Evolutionary conservation across 1,139 yeast genomes (phyloP), one percentile per base, ranked within the genome.

Genomic region (Citeromyces hawaiiensis): DNA sequence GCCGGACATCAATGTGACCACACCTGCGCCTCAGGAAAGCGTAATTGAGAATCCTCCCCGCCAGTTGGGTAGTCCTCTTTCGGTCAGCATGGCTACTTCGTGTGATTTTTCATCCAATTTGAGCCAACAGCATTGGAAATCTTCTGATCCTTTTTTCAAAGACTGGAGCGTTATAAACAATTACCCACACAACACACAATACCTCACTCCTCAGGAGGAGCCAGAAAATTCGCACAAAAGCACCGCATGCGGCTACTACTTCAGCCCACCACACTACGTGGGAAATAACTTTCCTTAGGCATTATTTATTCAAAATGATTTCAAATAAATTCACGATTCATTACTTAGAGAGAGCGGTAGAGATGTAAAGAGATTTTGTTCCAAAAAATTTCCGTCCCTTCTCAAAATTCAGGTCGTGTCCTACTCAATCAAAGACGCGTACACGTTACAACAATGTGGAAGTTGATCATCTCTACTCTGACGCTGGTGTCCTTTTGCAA

Each of bases 401-500:
- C n/a, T n/a, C n/a, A n/a, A n/a, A n/a, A n/a, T 19, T 5, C 7
- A 7, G 21, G 21, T 19, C 27, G 27, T 23, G 27, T 11, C 4
- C 8, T 3, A 9, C 27, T 23, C 27, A 23, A 23, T 23, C 8
- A 7, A 23, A 23, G 4, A 9, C 27, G 27, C 11, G 21, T 23
- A 23, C 27, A 23, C 27, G 27, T 23, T 23, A 23, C 11, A 23
- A 23, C 27, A 5, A 23, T 23, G 27, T 23, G 27, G 27, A 23
- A 23, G 18, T 5, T 32, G 19, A 23, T 23, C 27, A 23, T 23
- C 27, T 7, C 23, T 13, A 13, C 34, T n/a, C 14, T 37, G 39
- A 33, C 38, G 11, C 35, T 27, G 14, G 15, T 36, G 14, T 8
- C 29, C 9, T 10, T 23, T 17, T 27, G 34, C 33, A 36, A 40